These are phyloP conservation scores for Bolboschoenus planiculmis DNA, from an alignment of 176 grass and related monocot genomes.

Conservation along the genomic window DNA sequence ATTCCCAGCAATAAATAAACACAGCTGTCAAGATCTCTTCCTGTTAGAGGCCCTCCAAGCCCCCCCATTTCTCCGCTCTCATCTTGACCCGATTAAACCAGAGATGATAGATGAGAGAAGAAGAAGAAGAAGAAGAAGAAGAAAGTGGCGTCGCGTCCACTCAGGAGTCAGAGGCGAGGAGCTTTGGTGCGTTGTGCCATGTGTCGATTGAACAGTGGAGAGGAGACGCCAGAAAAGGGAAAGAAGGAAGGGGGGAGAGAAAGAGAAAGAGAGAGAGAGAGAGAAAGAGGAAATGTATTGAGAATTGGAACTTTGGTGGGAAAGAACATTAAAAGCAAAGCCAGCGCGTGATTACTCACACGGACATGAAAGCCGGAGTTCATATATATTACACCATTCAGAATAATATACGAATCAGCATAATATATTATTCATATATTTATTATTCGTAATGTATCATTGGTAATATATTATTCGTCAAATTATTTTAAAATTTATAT, in stretches of 20 bases:
- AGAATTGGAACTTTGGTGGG: background rate
- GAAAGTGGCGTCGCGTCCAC: background rate
- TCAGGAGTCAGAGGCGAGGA: background rate
- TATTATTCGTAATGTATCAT: too few species aligned
- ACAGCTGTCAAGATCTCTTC: slow-evolving; percentile 5
- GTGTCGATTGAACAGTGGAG: background rate
- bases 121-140: background rate
- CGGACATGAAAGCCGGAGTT: too few species aligned
- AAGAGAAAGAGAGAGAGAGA: background rate
- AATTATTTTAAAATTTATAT: too few species aligned
- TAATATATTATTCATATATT: too few species aligned
- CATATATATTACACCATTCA: too few species aligned
- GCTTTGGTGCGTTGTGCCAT: background rate
- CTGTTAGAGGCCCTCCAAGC: slow-evolving; percentile 2
- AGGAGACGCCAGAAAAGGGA: background rate
- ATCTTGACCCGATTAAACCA: background rate
- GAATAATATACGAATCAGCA: too few species aligned
- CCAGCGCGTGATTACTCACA: background rate
- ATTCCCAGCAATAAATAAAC: background rate
- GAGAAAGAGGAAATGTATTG: background rate
- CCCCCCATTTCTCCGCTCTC: slow-evolving; percentile 15
- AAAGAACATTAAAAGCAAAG: background rate
- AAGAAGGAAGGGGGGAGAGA: too few species aligned
- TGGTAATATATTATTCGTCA: too few species aligned
- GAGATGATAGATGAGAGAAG: background rate